A percentile compares a stretch with the other conserved stretches of the same genome.
Evolutionary conservation across 495 filamentous ascomycete species (phyloP).

Genomic region (Podospora comata): DNA sequence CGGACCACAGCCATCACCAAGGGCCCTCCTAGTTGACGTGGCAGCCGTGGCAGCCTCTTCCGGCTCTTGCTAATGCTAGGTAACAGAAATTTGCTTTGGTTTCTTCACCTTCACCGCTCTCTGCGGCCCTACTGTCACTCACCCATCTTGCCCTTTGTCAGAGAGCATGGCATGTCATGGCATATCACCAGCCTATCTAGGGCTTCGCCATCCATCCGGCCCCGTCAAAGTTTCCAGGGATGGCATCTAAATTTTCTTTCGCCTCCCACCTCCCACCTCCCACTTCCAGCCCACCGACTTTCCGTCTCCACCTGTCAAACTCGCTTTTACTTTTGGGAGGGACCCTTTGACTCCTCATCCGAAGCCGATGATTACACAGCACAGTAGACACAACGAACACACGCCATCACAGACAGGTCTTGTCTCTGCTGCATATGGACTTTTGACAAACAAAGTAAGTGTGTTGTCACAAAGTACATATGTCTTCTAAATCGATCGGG

Average conservation of each 20-base stretch:
- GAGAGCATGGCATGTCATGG: neutral
- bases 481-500: neutral
- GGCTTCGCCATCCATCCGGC: slow-evolving; percentile 16
- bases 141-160: neutral
- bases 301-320: slow-evolving; percentile 12
- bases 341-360: slow-evolving; percentile 1
- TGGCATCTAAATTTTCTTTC: slow-evolving; percentile 13
- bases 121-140: neutral
- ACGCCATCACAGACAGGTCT: neutral
- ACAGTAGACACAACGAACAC: neutral
- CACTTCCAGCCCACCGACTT: neutral
- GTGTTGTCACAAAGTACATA: no score
- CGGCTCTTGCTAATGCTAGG: neutral
- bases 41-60: slow-evolving; percentile 3
- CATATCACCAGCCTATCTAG: neutral
- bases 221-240: slow-evolving; percentile 18
- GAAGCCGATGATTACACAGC: neutral
- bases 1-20: neutral
- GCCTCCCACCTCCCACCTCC: slow-evolving; percentile 11
- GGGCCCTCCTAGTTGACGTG: slow-evolving; percentile 5
- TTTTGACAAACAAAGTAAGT: neutral
- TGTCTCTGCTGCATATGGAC: neutral
- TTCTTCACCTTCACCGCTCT: neutral
- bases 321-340: neutral
- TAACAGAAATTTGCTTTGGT: slow-evolving; percentile 4